A percentile compares a stretch with the other conserved stretches of the same genome.
These are phyloP conservation scores for Podila verticillata DNA, from an alignment of 192 early-diverging fungal species.

Conservation along the genomic window DNA sequence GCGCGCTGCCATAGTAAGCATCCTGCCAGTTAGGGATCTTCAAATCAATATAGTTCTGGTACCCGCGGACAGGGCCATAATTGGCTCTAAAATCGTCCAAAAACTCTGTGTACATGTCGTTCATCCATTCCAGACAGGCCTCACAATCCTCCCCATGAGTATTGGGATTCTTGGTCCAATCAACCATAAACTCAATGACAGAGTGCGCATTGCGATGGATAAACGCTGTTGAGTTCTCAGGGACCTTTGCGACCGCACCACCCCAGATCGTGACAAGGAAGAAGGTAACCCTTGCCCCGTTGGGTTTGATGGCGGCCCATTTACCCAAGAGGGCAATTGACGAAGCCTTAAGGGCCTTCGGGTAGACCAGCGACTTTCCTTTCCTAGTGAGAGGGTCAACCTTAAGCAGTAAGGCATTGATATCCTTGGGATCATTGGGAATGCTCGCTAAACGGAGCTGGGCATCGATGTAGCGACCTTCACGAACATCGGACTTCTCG, in stretches of 20 bases:
- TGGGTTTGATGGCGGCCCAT: conserved; percentile 18
- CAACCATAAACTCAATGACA: conserved; percentile 50
- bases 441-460: conserved; percentile 32
- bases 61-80: too few relatives aligned
- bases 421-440: conserved; percentile 8
- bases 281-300: conserved; percentile 19
- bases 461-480: conserved; percentile 32
- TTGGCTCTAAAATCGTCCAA: conserved; percentile 8
- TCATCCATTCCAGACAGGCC: conserved; percentile 38
- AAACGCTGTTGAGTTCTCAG: conserved; percentile 24
- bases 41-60: conserved; percentile 52
- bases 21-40: conserved; percentile 40
- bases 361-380: conserved; percentile 44
- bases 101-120: conserved; percentile 41
- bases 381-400: conserved; percentile 16
- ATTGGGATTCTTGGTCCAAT: conserved; percentile 32
- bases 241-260: conserved; percentile 19
- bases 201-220: conserved; percentile 44
- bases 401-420: conserved; percentile 3
- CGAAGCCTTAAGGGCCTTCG: conserved; percentile 13
- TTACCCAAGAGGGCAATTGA: conserved; percentile 32
- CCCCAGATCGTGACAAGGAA: conserved; percentile 54
- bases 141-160: conserved; percentile 23
- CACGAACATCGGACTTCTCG: conserved; percentile 8
- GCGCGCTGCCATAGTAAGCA: conserved; percentile 49